Evolutionary conservation across 306 rosid genomes (phyloP).

Genomic region (Vachellia collinsii): DNA sequence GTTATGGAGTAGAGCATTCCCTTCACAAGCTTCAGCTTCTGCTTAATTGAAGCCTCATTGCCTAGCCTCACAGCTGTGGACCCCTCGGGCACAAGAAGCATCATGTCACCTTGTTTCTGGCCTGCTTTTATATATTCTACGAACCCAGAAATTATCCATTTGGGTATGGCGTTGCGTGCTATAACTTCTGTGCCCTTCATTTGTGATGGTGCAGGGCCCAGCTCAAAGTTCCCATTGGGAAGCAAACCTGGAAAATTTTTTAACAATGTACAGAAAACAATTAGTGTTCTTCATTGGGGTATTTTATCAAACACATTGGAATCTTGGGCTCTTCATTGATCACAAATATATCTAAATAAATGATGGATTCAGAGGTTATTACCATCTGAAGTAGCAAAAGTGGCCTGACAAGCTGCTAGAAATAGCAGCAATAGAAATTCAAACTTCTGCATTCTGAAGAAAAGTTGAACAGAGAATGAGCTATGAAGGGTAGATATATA

Average conservation of each 20-base stretch:
- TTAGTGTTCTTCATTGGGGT: background rate
- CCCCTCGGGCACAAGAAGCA: conserved; percentile 71
- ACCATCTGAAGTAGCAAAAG: conserved; percentile 57
- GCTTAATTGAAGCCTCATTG: conserved; percentile 78
- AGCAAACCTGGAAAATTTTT: conserved; percentile 51
- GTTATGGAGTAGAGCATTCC: conserved; percentile 65
- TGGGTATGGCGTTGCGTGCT: conserved; percentile 49
- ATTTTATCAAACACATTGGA: background rate
- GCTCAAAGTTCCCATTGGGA: conserved; percentile 63
- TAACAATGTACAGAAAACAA: background rate
- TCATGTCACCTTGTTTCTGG: conserved; percentile 82
- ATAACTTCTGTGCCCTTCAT: conserved; percentile 62
- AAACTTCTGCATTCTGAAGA: conserved; percentile 48
- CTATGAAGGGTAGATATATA: background rate
- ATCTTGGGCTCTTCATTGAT: background rate
- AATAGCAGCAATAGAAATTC: conserved; percentile 45
- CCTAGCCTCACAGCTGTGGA: conserved; percentile 73
- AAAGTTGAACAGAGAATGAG: background rate
- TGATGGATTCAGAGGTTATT: background rate
- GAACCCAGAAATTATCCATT: conserved; percentile 61
- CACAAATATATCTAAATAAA: background rate
- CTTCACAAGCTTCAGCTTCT: conserved; percentile 47
- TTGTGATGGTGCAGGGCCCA: conserved; percentile 57
- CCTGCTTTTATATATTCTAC: conserved; percentile 87
- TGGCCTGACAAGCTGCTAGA: conserved; percentile 48